Evolutionary conservation across 305 asterid species (phyloP).

Genomic region (Coffea humblotiana): DNA sequence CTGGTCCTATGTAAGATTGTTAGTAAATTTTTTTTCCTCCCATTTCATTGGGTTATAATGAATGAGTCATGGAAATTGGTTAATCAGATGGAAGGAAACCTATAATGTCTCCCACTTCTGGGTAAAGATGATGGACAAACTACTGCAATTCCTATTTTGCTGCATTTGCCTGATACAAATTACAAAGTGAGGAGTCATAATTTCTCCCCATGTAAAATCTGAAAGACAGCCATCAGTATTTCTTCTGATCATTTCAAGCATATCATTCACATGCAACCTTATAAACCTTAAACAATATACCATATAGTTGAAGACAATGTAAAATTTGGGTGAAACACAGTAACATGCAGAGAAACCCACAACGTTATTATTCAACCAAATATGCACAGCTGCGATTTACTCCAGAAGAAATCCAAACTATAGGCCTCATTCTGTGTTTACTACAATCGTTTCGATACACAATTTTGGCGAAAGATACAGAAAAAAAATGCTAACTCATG

Average conservation of each 20-base stretch:
- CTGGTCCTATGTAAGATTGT: too few relatives aligned
- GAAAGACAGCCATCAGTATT: background rate
- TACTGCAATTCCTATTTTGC: too few relatives aligned
- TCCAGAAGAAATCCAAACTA: slow-evolving; percentile 7
- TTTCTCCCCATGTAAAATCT: background rate
- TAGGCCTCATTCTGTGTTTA: slow-evolving; percentile 4
- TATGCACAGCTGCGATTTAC: slow-evolving; percentile 7
- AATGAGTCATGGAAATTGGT: too few relatives aligned
- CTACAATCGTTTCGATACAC: background rate
- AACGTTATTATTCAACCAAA: background rate
- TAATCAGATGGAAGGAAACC: too few relatives aligned
- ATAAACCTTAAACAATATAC: background rate
- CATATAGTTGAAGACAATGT: background rate
- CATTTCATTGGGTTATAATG: too few relatives aligned
- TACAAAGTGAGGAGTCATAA: background rate
- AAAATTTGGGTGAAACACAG: background rate
- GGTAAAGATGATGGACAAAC: too few relatives aligned
- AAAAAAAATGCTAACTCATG: background rate
- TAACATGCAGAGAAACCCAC: background rate
- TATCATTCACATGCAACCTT: background rate
- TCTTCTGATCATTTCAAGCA: background rate
- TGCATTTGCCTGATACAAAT: background rate
- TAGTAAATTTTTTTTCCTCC: too few relatives aligned
- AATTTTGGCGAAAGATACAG: background rate
- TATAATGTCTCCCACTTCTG: too few relatives aligned